A percentile compares a stretch with the other conserved stretches of the same genome.
Conservation (phyloP, 2,329 filamentous ascomycete species). For the Penicillium thymicola region DNA sequence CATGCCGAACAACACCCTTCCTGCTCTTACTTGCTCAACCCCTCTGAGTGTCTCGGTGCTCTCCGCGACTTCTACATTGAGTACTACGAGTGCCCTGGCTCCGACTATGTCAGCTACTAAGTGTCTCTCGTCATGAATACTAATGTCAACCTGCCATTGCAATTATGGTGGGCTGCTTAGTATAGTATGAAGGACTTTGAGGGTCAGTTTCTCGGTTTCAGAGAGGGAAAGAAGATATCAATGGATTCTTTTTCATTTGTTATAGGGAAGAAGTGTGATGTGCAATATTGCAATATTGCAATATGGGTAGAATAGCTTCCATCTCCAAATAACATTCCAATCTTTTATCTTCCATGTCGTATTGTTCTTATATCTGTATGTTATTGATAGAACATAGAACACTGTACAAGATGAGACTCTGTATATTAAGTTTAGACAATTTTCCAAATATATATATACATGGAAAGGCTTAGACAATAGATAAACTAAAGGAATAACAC, state of each 20-base stretch:
- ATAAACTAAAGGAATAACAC: neutral
- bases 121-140: neutral
- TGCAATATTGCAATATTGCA: neutral
- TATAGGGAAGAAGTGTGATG: no score
- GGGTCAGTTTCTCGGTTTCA: no score
- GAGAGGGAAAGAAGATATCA: neutral
- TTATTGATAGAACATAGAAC: no score
- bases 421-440: neutral
- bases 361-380: no score
- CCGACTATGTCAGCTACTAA: neutral
- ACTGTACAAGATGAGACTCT: neutral
- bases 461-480: neutral
- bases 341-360: neutral
- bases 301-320: neutral
- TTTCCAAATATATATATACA: neutral
- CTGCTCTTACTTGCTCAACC: neutral
- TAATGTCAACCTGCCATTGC: neutral
- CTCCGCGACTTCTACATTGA: slow-evolving; percentile 2
- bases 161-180: neutral
- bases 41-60: neutral
- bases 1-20: neutral
- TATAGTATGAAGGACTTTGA: neutral
- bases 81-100: slow-evolving; percentile 3
- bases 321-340: neutral
- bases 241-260: neutral